Percentiles rank a stretch among this genome's conserved stretches.
Evolutionary conservation across 148 eudicot genomes (phyloP).

Genomic region (Silene uniflora): DNA sequence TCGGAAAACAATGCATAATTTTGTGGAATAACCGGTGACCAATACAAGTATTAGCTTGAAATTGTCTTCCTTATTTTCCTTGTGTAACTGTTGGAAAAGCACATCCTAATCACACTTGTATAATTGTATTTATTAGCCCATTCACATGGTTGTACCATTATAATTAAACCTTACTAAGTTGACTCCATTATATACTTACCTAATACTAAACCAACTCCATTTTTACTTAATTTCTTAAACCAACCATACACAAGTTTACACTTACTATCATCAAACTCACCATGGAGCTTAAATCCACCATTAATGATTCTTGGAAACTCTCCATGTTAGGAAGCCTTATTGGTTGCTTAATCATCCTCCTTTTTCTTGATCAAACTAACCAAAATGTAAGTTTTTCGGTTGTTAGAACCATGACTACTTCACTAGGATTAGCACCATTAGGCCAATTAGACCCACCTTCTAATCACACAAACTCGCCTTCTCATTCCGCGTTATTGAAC

Average conservation of each 20-base stretch:
- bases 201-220: conserved; percentile 11
- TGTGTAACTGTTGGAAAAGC: background rate
- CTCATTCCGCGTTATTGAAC: too few relatives aligned
- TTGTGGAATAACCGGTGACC: background rate
- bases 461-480: too few relatives aligned
- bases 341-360: conserved; percentile 17
- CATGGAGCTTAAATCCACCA: conserved; percentile 15
- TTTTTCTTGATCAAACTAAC: conserved; percentile 15
- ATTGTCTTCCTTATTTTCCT: background rate
- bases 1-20: too few relatives aligned
- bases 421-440: too few relatives aligned
- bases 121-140: conserved; percentile 10
- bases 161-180: conserved; percentile 8
- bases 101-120: conserved; percentile 2
- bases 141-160: background rate
- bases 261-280: background rate
- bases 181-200: background rate
- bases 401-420: background rate
- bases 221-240: background rate
- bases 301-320: conserved; percentile 16
- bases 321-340: conserved; percentile 1
- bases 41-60: background rate
- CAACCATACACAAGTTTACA: background rate
- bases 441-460: background rate
- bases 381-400: background rate